Evolutionary conservation across 2,329 filamentous ascomycete genomes (phyloP).

Genomic region (Helotiales sp.): DNA sequence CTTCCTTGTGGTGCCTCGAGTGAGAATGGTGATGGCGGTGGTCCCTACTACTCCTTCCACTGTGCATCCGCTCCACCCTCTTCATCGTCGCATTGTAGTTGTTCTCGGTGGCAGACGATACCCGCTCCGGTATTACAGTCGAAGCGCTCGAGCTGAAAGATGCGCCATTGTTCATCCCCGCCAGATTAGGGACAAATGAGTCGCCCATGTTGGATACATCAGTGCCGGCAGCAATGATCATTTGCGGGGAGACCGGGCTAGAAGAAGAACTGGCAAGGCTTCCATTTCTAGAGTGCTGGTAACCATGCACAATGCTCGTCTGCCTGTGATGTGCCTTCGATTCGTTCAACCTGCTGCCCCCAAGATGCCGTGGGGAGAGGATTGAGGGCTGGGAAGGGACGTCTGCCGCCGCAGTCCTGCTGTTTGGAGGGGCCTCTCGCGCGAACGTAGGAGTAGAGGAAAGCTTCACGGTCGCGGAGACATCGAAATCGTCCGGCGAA

Average conservation of each 20-base stretch:
- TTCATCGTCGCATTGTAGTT: constrained; percentile 47
- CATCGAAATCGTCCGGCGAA: constrained; percentile 30
- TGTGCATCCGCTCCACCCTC: constrained; percentile 62
- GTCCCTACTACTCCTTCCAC: constrained; percentile 69
- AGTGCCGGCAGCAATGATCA: constrained; percentile 68
- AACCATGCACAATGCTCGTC: constrained; percentile 94
- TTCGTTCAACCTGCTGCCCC: constrained; percentile 48
- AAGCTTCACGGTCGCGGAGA: constrained; percentile 34
- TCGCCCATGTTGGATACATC: constrained; percentile 36
- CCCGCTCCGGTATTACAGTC: constrained; percentile 35
- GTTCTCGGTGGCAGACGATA: constrained; percentile 45
- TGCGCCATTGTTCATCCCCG: constrained; percentile 28
- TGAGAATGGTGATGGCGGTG: constrained; percentile 67
- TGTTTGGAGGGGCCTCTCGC: constrained; percentile 24
- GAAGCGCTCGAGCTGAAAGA: constrained; percentile 33
- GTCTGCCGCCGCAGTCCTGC: constrained; percentile 25
- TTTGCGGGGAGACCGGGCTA: constrained; percentile 85
- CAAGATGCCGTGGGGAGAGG: constrained; percentile 31
- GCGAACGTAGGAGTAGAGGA: constrained; percentile 24
- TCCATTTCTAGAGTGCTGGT: constrained; percentile 88
- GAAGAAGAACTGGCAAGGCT: constrained; percentile 78
- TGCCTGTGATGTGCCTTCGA: constrained; percentile 77
- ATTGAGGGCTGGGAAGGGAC: constrained; percentile 24
- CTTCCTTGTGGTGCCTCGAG: constrained; percentile 67
- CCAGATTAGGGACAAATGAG: constrained; percentile 27